Base-by-base conservation (phyloP, 2,329 filamentous ascomycete genomes). In the Akanthomyces dipterigenus region DNA sequence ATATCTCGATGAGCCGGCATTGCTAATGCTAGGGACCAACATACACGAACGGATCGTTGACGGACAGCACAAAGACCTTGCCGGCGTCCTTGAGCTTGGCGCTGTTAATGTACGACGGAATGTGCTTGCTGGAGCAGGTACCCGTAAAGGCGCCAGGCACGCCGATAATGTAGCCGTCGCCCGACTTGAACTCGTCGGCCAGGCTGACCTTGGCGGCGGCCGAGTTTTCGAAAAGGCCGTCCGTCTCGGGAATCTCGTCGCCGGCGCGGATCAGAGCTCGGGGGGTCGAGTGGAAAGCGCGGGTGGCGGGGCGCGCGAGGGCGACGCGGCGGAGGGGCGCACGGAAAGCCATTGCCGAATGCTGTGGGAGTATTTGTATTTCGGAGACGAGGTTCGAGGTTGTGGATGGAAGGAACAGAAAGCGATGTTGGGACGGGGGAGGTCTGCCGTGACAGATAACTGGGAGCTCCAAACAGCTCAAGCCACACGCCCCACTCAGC, bases 1-100 rank as follows among this genome's bases (percentile, higher is more conserved):
- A 18, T 18, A n/a, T 11, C 5, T 46, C 26, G 28, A 2, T 7
- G 22, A 8, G 5, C 18, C 22, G n/a, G 6, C 40, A n/a, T 5
- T 7, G 18, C 11, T 22, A 5, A 12, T 12, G 24, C 8, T 11
- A 34, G 31, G 31, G 11, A 40, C 24, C 36, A 51, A 77, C 89
- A 76, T 80, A 96, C 90, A 96, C 93, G 73, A 97, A 97, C 22
- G 92, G 85, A 73, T 98, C 93, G 73, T 98, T 98, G 72, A 97
- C 93, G 18, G 90, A 87, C 61, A 98, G 86, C 45, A 98, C 91
- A 70, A 96, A 96, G 50, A 96, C 90, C 70, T 89, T 82, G 54
- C 92, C 93, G 34, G 90, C 91, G 63, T 88, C 81, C 77, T 90
- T 90, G 68, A 96, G 82, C 73, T 88, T 86, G 60, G 88, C 82